These are phyloP conservation scores for Pseudogymnoascus sp. DNA, from an alignment of 2,329 filamentous ascomycete species.

Conservation along the genomic window DNA sequence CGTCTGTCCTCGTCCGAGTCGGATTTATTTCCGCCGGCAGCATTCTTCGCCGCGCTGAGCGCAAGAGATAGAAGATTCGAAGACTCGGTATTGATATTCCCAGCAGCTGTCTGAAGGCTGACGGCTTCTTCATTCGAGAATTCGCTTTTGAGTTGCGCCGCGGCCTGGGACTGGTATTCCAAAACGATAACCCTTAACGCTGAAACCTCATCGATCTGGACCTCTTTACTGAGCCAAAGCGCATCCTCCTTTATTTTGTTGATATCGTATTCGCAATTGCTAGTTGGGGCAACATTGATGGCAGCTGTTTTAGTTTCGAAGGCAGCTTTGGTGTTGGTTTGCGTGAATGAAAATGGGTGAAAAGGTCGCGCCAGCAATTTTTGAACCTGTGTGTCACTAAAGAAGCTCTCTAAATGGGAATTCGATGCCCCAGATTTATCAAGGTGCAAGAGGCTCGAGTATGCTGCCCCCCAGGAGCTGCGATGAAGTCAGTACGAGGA, in stretches of 20 bases:
- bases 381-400: constrained; percentile 60
- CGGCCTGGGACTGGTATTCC: constrained; percentile 75
- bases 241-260: constrained; percentile 77
- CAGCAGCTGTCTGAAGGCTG: constrained; percentile 66
- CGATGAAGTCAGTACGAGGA: constrained; percentile 16
- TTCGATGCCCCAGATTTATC: constrained; percentile 47
- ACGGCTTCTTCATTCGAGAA: constrained; percentile 71
- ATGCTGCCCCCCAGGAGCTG: constrained; percentile 55
- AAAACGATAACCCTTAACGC: constrained; percentile 72
- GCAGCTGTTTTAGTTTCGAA: constrained; percentile 82
- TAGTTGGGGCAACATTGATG: constrained; percentile 67
- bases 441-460: constrained; percentile 49
- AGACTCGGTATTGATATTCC: constrained; percentile 50
- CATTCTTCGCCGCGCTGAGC: constrained; percentile 19
- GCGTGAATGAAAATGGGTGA: constrained; percentile 56
- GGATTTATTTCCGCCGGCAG: constrained; percentile 42
- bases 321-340: constrained; percentile 53
- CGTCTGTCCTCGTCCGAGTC: constrained; percentile 53
- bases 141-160: constrained; percentile 59
- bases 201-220: constrained; percentile 68
- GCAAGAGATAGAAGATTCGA: constrained; percentile 44
- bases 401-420: constrained; percentile 51
- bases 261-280: constrained; percentile 61
- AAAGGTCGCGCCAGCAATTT: constrained; percentile 60
- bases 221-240: constrained; percentile 73